These are phyloP conservation scores for Hortiboletus campestris DNA, from an alignment of 768 basidiomycete species.

Conservation along the genomic window DNA sequence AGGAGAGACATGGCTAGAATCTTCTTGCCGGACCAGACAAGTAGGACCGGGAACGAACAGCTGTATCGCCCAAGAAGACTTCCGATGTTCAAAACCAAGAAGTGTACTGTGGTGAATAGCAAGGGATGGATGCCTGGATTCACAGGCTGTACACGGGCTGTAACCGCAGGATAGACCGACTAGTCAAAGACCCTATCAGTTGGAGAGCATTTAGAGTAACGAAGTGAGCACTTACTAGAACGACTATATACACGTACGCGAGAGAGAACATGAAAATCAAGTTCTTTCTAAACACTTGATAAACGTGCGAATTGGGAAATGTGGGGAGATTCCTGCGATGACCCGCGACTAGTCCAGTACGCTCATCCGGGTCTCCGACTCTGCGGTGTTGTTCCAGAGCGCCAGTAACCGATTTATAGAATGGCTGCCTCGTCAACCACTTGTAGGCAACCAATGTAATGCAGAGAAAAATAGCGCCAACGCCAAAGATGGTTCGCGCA, in stretches of 20 bases:
- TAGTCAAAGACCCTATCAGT: neutral
- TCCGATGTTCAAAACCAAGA: conserved; percentile 69
- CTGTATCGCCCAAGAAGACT: conserved; percentile 65
- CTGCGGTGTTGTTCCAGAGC: neutral
- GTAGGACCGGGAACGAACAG: conserved; percentile 77
- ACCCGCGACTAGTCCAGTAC: neutral
- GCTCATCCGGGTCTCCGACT: neutral
- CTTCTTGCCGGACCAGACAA: conserved; percentile 37
- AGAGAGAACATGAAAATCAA: neutral
- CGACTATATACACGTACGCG: neutral
- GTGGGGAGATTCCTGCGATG: neutral
- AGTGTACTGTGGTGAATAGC: conserved; percentile 50
- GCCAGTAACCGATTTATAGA: neutral
- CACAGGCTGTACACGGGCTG: neutral
- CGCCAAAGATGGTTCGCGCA: neutral
- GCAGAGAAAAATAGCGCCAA: neutral
- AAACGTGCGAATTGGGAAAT: neutral
- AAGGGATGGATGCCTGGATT: neutral
- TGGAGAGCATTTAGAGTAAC: neutral
- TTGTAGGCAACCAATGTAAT: neutral
- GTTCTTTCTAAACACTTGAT: neutral
- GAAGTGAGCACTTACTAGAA: neutral
- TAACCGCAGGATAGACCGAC: neutral
- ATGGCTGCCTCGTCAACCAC: neutral
- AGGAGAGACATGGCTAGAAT: conserved; percentile 4